Conservation (phyloP, 2,329 filamentous ascomycete species). For the Penicillium carneum region DNA sequence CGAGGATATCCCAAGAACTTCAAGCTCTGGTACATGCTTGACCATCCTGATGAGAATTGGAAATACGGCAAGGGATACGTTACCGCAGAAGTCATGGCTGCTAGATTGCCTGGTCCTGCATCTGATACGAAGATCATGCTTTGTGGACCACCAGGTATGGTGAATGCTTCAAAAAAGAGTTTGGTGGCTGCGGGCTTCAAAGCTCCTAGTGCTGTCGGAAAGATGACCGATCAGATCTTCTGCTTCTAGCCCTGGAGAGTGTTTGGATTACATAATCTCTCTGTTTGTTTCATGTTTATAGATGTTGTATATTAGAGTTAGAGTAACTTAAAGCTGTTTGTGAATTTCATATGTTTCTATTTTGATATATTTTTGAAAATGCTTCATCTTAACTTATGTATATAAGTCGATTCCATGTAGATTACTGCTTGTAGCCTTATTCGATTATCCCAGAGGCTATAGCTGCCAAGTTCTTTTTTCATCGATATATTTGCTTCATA, state of each 20-base stretch:
- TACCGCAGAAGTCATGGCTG: constrained; percentile 23
- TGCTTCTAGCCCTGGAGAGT: constrained; percentile 15
- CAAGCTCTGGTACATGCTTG: constrained; percentile 58
- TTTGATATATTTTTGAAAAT: not conserved
- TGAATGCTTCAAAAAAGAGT: constrained; percentile 25
- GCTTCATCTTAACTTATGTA: no score
- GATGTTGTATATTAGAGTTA: not conserved
- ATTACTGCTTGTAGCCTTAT: no score
- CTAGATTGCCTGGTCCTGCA: constrained; percentile 11
- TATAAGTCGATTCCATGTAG: no score
- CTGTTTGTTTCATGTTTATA: not conserved
- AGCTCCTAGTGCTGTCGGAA: constrained; percentile 21
- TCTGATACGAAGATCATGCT: constrained; percentile 25
- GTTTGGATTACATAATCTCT: not conserved
- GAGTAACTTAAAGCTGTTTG: not conserved
- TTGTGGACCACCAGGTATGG: constrained; percentile 27
- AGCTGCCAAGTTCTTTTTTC: not conserved
- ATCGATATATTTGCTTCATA: not conserved
- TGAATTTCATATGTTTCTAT: not conserved
- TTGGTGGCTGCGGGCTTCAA: constrained; percentile 20
- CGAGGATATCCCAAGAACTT: constrained; percentile 53
- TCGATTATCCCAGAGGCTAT: no score
- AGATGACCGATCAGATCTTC: constrained; percentile 25
- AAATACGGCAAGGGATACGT: constrained; percentile 57
- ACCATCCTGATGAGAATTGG: constrained; percentile 56